Percentiles rank a stretch among this genome's conserved stretches.
phyloP scores from a whole-genome alignment of 495 filamentous ascomycete species.

The Clohesyomyces aquaticus region DNA sequence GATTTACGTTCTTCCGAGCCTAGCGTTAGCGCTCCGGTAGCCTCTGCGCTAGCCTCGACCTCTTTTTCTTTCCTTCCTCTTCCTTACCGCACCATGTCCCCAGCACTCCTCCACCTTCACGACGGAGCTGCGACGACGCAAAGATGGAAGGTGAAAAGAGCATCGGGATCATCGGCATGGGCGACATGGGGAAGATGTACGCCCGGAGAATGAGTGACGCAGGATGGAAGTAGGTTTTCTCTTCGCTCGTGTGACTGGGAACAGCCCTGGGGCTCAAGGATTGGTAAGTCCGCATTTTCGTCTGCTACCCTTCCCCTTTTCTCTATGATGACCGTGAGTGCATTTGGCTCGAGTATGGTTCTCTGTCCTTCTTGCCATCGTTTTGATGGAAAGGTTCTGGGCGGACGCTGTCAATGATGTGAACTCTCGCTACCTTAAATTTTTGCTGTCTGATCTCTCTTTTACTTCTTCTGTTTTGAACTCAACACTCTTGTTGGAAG shows the following conservation, averaged over 20 bases:
- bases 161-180: constrained; percentile 96
- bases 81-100: constrained; percentile 24
- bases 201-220: constrained; percentile 80
- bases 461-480: not conserved
- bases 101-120: constrained; percentile 9
- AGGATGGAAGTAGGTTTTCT: constrained; percentile 84
- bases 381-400: constrained; percentile 56
- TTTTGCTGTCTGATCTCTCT: constrained; percentile 74
- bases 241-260: constrained; percentile 9
- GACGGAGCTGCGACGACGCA: not conserved
- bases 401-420: constrained; percentile 78
- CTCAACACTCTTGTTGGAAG: constrained; percentile 12
- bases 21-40: no score
- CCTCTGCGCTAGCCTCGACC: no score
- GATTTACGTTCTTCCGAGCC: constrained; percentile 14
- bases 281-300: constrained; percentile 36
- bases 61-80: constrained; percentile 8
- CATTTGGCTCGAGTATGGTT: constrained; percentile 99
- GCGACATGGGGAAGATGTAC: constrained; percentile 99
- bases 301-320: constrained; percentile 31
- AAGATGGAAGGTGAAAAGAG: constrained; percentile 37
- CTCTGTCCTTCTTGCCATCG: constrained; percentile 47
- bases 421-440: constrained; percentile 91
- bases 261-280: not conserved
- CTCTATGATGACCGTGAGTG: constrained; percentile 95